Percentiles rank a stretch among this genome's conserved stretches.
phyloP scores from a whole-genome alignment of 202 grass and related monocot species.

The Zoysia matrella region DNA sequence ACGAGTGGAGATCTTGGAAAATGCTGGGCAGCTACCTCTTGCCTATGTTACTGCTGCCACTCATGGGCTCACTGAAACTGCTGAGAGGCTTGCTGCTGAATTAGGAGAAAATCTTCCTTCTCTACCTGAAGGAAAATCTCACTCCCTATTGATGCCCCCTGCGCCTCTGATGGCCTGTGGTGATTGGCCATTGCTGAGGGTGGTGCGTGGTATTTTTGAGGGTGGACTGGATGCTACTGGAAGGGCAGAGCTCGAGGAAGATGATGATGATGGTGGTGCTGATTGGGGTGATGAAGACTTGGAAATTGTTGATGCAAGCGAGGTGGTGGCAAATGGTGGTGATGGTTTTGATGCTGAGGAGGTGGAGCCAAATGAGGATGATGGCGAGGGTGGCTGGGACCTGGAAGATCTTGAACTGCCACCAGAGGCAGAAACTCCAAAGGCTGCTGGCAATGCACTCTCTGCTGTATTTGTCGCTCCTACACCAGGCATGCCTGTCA shows the following conservation, averaged over 20 bases:
- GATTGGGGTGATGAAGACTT: conserved; percentile 96
- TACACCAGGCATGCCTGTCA: conserved; percentile 88
- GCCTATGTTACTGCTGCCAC: conserved; percentile 85
- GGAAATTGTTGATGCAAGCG: conserved; percentile 79
- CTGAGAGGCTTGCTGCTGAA: conserved; percentile 75
- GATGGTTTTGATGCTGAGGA: conserved; percentile 64
- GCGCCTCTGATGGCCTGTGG: conserved; percentile 62
- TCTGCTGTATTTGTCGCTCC: conserved; percentile 72
- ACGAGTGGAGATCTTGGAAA: conserved; percentile 87
- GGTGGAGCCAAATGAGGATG: conserved; percentile 67
- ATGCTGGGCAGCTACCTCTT: conserved; percentile 89
- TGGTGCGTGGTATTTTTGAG: conserved; percentile 94
- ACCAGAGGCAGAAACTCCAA: conserved; percentile 80
- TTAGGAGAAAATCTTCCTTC: conserved; percentile 87
- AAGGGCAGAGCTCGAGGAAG: conserved; percentile 68
- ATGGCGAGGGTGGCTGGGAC: conserved; percentile 89
- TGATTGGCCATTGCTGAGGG: conserved; percentile 95
- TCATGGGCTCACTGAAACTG: conserved; percentile 85
- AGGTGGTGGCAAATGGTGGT: conserved; percentile 71
- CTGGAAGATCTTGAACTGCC: conserved; percentile 95
- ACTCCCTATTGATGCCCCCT: conserved; percentile 77
- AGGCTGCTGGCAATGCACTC: conserved; percentile 50
- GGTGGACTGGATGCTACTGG: conserved; percentile 81
- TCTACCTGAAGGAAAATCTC: conserved; percentile 72
- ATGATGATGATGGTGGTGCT: conserved; percentile 78